Base-by-base conservation (phyloP, 768 basidiomycete genomes). In the Hysterangium stoloniferum region DNA sequence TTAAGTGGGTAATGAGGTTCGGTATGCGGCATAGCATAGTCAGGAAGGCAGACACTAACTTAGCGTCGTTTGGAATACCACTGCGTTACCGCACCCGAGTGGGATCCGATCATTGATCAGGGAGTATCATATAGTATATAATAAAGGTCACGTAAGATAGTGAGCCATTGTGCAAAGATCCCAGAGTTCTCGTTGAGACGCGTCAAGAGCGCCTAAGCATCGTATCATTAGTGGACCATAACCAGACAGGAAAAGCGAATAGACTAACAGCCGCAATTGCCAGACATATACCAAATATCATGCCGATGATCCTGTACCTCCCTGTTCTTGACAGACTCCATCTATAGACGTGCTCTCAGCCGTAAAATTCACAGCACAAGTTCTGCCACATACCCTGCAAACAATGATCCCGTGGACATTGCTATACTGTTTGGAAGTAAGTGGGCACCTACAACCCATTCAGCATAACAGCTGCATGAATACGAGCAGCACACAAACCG, bases 71-170 rank as follows among this genome's bases (percentile, higher is more conserved):
- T 84, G 82, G 24, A 84, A 61, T 0, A 84, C 80, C 0, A 84
- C 77, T 0, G 82, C 82, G 59, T 84, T 84, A 11, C 83, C 83
- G 57, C 84, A 84, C 0, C 83, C 83, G n/a, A 83, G 66, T 1
- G 83, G 82, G 47, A 80, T 71, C 82, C 84, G 48, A 4, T 5
- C 28, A n/a, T 36, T 9, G 43, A 37, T 29, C 20, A 5, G n/a
- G 34, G 31, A n/a, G n/a, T n/a, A 45, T 45, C 32, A 22, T 7
- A 0, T n/a, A 45, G n/a, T 22, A 41, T 29, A 41, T 17, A 29
- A 37, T 19, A 17, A 28, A 8, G 27, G 45, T 0, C 4, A 66
- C 77, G 43, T 58, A 82, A 82, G 47, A 82, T 82, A 53, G 77
- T 77, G 12, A 82, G 58, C 82, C 80, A 84, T 6, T 76, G 68